These are phyloP conservation scores for Auricularia auricula-judae DNA, from an alignment of 768 basidiomycete genomes.

Conservation along the genomic window DNA sequence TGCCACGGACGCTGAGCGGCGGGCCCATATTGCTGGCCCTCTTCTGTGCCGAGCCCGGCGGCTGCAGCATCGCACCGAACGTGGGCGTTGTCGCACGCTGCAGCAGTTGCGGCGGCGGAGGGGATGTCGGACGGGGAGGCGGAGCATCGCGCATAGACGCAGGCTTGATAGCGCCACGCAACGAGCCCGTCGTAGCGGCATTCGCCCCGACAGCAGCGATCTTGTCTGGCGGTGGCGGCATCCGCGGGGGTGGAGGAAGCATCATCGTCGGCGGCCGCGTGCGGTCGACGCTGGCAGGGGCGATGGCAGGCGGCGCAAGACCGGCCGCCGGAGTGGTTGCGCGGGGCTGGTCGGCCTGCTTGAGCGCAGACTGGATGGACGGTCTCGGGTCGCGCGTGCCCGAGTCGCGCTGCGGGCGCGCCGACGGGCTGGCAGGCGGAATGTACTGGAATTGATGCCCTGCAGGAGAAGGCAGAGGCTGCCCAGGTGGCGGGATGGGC, in stretches of 20 bases:
- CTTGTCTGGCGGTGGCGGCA: slow-evolving; percentile 56
- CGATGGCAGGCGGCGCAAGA: slow-evolving; percentile 48
- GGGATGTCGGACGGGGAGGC: slow-evolving; percentile 83
- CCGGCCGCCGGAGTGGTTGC: slow-evolving; percentile 20
- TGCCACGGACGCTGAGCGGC: background rate
- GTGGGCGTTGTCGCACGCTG: slow-evolving; percentile 85
- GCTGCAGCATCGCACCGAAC: slow-evolving; percentile 46
- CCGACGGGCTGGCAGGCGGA: slow-evolving; percentile 30
- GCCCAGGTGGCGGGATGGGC: slow-evolving; percentile 23
- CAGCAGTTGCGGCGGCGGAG: slow-evolving; percentile 85
- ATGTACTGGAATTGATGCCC: slow-evolving; percentile 59
- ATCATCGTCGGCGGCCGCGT: slow-evolving; percentile 78
- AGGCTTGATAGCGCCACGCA: slow-evolving; percentile 11
- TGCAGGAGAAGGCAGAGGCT: slow-evolving; percentile 20
- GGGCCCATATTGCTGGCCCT: background rate
- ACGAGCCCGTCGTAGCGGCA: slow-evolving; percentile 38
- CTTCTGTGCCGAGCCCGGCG: background rate
- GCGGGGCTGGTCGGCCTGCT: slow-evolving; percentile 29
- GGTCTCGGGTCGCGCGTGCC: slow-evolving; percentile 46
- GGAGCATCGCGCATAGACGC: slow-evolving; percentile 42
- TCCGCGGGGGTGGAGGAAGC: slow-evolving; percentile 59
- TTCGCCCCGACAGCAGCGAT: slow-evolving; percentile 53
- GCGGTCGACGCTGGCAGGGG: slow-evolving; percentile 50
- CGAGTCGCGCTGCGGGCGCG: slow-evolving; percentile 12
- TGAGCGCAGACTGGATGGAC: slow-evolving; percentile 62